Evolutionary conservation across 2,329 filamentous ascomycete species (phyloP), one percentile per base, ranked within the genome.

Genomic region (Chaetomiaceae sp.): DNA sequence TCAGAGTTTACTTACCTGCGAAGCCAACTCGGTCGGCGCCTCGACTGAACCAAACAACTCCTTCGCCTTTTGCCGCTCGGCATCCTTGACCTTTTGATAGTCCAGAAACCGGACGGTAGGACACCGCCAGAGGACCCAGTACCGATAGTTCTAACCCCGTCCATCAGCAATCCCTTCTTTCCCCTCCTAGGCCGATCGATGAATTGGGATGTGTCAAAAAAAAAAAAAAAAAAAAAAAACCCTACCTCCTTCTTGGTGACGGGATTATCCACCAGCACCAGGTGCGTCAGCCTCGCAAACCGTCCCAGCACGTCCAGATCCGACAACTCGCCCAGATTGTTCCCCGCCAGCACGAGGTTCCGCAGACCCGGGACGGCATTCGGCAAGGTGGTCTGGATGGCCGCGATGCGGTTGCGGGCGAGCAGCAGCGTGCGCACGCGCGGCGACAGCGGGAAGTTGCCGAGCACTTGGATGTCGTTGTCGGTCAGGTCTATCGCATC

Each of bases 401-500:
- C 82, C 53, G 85, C 77, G 66, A 99, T 80, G 62, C 94, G 86
- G 73, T 99, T 99, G 60, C 90, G 85, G 49, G 90, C 90, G 50
- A 96, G 82, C 43, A 99, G 84, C 37, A 99, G 81, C 18, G 90
- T 95, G 63, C 84, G 87, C 64, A 97, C 78, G 62, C 94, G 87
- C 41, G 90, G 91, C 51, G 88, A 92, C 46, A 95, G 83, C 3
- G 94, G 94, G 69, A 99, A 96, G 75, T 96, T 96, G 61, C 85
- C 86, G 59, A 99, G 81, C 45, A 86, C 78, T 63, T 89, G 84
- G 66, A 99, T 92, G 72, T 96, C 91, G 72, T 99, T 99, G 78
- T 99, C 94, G 71, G 94, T 97, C 66, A 99, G 86, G 75, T 99
- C 94, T 78, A 99, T 95, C 61, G 89, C 85, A 76, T 97, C 94